Percentiles rank a stretch among this genome's conserved stretches.
These are phyloP conservation scores for Solanum dulcamara DNA, from an alignment of 257 asterid species.

Conservation along the genomic window DNA sequence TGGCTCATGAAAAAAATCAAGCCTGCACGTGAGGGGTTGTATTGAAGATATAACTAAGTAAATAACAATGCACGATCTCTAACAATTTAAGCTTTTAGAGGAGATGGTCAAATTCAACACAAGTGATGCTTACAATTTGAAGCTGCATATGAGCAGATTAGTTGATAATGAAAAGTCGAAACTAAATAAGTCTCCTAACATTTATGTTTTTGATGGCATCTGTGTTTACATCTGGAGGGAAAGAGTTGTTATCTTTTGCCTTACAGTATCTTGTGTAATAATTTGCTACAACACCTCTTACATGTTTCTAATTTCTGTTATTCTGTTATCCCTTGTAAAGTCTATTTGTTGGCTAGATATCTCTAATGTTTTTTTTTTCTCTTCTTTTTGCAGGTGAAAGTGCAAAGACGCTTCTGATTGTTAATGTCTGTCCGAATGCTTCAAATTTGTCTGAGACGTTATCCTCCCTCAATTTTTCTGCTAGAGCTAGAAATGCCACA, in stretches of 20 bases:
- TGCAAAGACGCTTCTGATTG: slow-evolving; percentile 82
- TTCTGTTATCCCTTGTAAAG: not conserved
- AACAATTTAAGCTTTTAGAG: not conserved
- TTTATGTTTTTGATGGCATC: not conserved
- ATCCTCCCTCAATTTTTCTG: slow-evolving; percentile 80
- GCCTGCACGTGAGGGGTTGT: not conserved
- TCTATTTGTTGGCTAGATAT: not conserved
- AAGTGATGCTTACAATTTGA: not conserved
- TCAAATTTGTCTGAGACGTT: slow-evolving; percentile 66
- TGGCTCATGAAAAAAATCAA: not conserved
- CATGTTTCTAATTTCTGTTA: not conserved
- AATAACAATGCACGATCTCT: not conserved
- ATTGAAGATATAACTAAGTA: not conserved
- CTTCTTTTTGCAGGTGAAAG: slow-evolving; percentile 67
- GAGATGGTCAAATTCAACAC: not conserved
- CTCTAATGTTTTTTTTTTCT: not conserved
- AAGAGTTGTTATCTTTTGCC: not conserved
- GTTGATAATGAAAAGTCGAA: not conserved
- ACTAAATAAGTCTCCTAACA: not conserved
- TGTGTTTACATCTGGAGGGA: not conserved
- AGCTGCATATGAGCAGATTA: not conserved
- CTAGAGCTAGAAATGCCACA: slow-evolving; percentile 83
- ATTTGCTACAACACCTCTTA: not conserved
- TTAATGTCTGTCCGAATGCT: slow-evolving; percentile 64
- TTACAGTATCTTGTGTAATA: not conserved